Percentiles rank a stretch among this genome's conserved stretches.
Evolutionary conservation across 345 rosid genomes (phyloP).

Genomic region (Salix viminalis): DNA sequence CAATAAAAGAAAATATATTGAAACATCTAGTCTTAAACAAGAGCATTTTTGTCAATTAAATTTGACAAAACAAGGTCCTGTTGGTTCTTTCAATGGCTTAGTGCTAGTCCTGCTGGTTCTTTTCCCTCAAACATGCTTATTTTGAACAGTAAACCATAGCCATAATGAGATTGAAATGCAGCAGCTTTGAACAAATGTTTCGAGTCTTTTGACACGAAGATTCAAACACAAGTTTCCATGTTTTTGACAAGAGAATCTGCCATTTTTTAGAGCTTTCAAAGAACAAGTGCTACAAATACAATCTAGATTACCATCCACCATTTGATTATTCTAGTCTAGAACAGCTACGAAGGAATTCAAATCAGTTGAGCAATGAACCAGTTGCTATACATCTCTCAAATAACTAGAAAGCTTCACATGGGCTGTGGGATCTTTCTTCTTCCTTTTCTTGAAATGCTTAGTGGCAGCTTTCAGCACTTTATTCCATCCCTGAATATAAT

Average conservation of each 20-base stretch:
- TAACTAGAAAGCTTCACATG: constrained; percentile 41
- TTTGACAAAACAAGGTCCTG: too few species aligned
- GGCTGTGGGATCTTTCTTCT: constrained; percentile 27
- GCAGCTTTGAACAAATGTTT: background rate
- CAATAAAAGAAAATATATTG: too few species aligned
- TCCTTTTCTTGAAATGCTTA: constrained; percentile 65
- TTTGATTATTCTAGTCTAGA: background rate
- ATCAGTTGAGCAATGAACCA: background rate
- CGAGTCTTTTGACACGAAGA: too few species aligned
- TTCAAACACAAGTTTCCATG: background rate
- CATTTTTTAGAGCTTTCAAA: background rate
- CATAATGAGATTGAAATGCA: background rate
- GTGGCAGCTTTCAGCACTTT: constrained; percentile 68
- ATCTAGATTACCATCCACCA: background rate
- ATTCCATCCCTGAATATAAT: constrained; percentile 54
- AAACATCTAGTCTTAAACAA: too few species aligned
- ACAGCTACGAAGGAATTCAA: background rate
- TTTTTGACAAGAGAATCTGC: background rate
- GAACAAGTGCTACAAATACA: background rate
- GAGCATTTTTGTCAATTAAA: too few species aligned
- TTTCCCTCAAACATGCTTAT: background rate
- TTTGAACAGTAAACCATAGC: background rate
- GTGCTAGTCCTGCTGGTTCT: background rate
- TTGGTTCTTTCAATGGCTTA: too few species aligned
- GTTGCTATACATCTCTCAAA: constrained; percentile 15